Evolutionary conservation across 2,329 filamentous ascomycete genomes (phyloP), one percentile per base, ranked within the genome.

Genomic region (Albophoma yamanashiensis): DNA sequence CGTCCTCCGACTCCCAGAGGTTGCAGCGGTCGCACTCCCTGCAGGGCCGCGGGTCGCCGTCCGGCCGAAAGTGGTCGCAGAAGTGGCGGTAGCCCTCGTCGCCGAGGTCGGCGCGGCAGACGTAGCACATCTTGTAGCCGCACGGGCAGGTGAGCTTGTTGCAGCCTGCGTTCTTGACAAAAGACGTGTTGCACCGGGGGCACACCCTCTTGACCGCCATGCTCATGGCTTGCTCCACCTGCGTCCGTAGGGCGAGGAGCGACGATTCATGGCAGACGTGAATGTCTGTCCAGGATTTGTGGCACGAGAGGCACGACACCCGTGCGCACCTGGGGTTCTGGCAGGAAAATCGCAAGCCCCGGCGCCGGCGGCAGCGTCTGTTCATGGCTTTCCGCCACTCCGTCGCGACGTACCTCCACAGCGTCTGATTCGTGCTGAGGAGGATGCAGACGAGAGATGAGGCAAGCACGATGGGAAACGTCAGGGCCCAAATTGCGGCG

Each of bases 61-160:
- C 83, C 12, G 90, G 88, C 11, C 94, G 83, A 72, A 97, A 97
- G 74, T 97, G 94, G 71, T 96, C 89, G 72, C 94, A 99, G 70
- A 97, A 99, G 74, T 99, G 94, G 45, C 86, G 82, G 73, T 99
- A 97, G 0, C 93, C 92, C 71, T 92, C 88, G 57, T 83, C 78
- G 60, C 79, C 77, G 55, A 88, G 84, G 67, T 91, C 87, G 66
- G 88, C 88, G 47, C 94, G 89, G 73, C 94, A 99, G 55, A 97
- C 85, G 70, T 99, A 99, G 73, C 94, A 99, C 93, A 97, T 97
- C 67, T 89, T 89, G 75, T 97, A 97, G 11, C 94, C 94, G 74
- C 94, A 99, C 20, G 92, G 87, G 71, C 94, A 97, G 7, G 91
- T 93, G 47, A 99, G 82, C 76, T 97, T 97, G 79, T 99, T 99